These are phyloP conservation scores for Mucor saturninus DNA, from an alignment of 371 early-diverging fungal genomes.

Conservation along the genomic window DNA sequence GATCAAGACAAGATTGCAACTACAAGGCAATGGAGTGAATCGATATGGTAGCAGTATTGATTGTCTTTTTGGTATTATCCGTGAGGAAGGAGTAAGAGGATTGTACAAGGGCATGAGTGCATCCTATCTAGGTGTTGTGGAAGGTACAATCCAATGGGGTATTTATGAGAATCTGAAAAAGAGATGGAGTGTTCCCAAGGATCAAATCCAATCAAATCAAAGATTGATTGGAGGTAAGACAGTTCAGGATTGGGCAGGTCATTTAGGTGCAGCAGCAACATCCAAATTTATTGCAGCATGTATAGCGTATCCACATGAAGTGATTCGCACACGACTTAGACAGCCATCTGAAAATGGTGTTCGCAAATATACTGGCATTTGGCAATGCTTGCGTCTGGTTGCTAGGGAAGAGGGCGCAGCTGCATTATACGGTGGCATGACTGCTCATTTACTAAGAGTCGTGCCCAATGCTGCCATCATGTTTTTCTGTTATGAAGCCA, in stretches of 20 bases:
- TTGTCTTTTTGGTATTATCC: conserved; percentile 72
- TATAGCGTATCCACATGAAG: conserved; percentile 88
- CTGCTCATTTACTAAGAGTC: conserved; percentile 92
- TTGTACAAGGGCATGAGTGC: conserved; percentile 94
- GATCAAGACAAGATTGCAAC: conserved; percentile 93
- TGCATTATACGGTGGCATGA: conserved; percentile 94
- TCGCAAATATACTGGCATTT: conserved; percentile 81
- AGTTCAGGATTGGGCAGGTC: conserved; percentile 71
- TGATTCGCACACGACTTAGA: conserved; percentile 80
- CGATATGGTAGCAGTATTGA: conserved; percentile 78
- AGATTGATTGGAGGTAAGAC: conserved; percentile 40
- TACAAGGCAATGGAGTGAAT: conserved; percentile 61
- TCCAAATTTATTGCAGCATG: conserved; percentile 91
- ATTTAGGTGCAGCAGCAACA: conserved; percentile 81
- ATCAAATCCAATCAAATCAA: conserved; percentile 6
- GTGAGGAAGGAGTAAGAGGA: conserved; percentile 82
- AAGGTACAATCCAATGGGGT: conserved; percentile 94
- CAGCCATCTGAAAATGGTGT: conserved; percentile 70
- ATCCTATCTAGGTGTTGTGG: conserved; percentile 83
- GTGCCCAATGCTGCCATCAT: conserved; percentile 97
- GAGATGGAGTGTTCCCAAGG: conserved; percentile 23
- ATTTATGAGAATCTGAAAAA: conserved; percentile 91
- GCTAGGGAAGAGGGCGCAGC: conserved; percentile 84
- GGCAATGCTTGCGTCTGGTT: conserved; percentile 73
- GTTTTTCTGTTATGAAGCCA: conserved; percentile 92